Base-by-base conservation (phyloP, 2,329 filamentous ascomycete genomes). In the Leptoxyphium fumago region DNA sequence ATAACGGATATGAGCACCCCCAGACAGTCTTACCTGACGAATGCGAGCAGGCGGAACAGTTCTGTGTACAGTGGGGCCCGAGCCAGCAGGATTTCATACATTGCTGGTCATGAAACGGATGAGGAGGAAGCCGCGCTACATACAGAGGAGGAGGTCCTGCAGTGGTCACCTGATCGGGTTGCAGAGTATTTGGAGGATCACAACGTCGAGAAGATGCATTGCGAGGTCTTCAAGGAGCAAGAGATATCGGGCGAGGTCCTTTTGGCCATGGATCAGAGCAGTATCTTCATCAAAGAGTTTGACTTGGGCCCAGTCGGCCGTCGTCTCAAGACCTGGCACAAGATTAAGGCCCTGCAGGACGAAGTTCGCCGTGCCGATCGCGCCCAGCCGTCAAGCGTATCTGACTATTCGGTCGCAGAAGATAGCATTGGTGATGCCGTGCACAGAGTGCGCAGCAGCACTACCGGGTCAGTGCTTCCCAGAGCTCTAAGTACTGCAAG, bases 211-310 rank as follows among this genome's bases (percentile, higher is more conserved):
- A 78, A 81, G 55, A 80, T 80, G 52, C 89, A 96, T 54, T 98
- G 91, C 59, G 82, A 94, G 51, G 84, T 96, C 2, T 98, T 98
- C 57, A 74, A 82, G 53, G 88, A 96, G 56, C 89, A 98, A 63
- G 91, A 98, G 61, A 96, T 98, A 46, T 81, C 84, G 2, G 91
- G 91, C 41, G 88, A 96, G 55, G 89, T 96, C 3, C 67, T 98
- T 34, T 67, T 98, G 43, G 85, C 84, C 43, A 94, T 96, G 85
- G 87, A 95, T 55, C 89, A 95, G 65, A 84, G 85, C 45, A 93
- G 91, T 34, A 72, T 96, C 13, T 94, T 95, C 61, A 81, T 96
- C 68, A 94, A 94, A 59, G 88, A 91, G 40, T 94, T 95, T 55
- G 85, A 95, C 53, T 72, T 96, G 52, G 89, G 89, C 14, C 85